Evolutionary conservation across 257 asterid species (phyloP).

Genomic region (Plantago ovata): DNA sequence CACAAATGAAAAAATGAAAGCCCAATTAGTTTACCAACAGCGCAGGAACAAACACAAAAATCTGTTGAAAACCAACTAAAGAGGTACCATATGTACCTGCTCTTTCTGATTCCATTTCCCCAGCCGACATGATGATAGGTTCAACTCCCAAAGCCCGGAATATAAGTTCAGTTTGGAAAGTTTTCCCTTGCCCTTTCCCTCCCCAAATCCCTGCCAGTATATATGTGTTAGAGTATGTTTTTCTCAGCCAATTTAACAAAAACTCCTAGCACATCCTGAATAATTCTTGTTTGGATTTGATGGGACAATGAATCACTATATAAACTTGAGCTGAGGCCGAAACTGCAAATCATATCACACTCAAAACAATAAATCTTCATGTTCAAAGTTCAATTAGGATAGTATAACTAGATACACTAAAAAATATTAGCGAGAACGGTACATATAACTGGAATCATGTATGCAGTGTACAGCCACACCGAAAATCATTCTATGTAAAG

Average conservation of each 20-base stretch:
- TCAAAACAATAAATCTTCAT: background rate
- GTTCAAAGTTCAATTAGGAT: background rate
- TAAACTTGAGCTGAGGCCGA: background rate
- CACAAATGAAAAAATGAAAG: slow-evolving; percentile 27
- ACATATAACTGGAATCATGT: background rate
- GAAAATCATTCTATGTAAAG: no score
- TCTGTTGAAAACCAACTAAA: background rate
- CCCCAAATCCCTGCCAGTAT: slow-evolving; percentile 79
- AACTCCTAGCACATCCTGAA: slow-evolving; percentile 1
- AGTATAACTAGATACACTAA: background rate
- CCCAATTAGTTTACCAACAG: background rate
- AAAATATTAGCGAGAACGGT: background rate
- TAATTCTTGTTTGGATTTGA: background rate
- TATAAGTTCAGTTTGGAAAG: slow-evolving; percentile 92
- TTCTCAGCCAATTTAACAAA: slow-evolving; percentile 7
- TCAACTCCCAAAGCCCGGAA: slow-evolving; percentile 87
- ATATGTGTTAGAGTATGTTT: slow-evolving; percentile 6
- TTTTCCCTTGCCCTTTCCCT: slow-evolving; percentile 94
- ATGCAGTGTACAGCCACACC: background rate
- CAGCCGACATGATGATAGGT: slow-evolving; percentile 93
- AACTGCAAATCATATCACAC: background rate
- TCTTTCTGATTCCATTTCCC: slow-evolving; percentile 93
- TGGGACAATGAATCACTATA: background rate
- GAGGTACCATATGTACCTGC: slow-evolving; percentile 65
- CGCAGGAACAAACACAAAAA: background rate